Base-by-base conservation (phyloP, 495 filamentous ascomycete species). In the Trichocladium uniseriatum region DNA sequence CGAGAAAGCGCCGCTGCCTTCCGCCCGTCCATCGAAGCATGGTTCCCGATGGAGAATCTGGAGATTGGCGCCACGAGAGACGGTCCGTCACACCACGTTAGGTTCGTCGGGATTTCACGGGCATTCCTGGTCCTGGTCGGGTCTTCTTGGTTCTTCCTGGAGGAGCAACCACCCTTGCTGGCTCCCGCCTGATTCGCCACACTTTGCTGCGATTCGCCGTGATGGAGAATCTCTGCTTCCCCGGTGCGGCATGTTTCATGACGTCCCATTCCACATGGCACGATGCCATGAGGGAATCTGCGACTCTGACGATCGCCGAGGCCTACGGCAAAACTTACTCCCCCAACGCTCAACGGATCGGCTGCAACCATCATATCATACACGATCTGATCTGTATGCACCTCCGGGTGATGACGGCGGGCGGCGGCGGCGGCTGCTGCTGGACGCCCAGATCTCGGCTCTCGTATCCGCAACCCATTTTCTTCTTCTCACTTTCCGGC, bases 91-190 rank as follows among this genome's bases (percentile, higher is more conserved):
- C 15, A 45, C 5, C 27, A 36, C 18, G 18, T 18, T n/a, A 19
- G 3, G 39, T 50, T 50, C 38, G 20, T 51, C 40, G 48, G 48
- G 35, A 44, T 38, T 51, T 51, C 6, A 38, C 48, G 48, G 48
- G 32, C n/a, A 4, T 8, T 8, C 24, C 24, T 8, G 8, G 8
- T 3, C 4, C 24, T 27, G 3, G 4, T 8, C 24, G 3, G 24
- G 4, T 27, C 4, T 8, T 27, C 24, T 8, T 27, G 24, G 4
- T 27, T 3, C 1, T 31, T 18, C 15, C 27, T 43, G 40, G 40
- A n/a, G 3, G 10, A 27, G 13, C 20, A 6, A n/a, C 11, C 11
- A 27, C 24, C 24, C 27, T 2, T 4, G 14, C 21, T 40, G 9
- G 38, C 4, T 19, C 3, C 28, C 22, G 14, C 15, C 41, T 44